These are phyloP conservation scores for Pythium dissotocum DNA, from an alignment of 352 stramenopile species.

Conservation along the genomic window DNA sequence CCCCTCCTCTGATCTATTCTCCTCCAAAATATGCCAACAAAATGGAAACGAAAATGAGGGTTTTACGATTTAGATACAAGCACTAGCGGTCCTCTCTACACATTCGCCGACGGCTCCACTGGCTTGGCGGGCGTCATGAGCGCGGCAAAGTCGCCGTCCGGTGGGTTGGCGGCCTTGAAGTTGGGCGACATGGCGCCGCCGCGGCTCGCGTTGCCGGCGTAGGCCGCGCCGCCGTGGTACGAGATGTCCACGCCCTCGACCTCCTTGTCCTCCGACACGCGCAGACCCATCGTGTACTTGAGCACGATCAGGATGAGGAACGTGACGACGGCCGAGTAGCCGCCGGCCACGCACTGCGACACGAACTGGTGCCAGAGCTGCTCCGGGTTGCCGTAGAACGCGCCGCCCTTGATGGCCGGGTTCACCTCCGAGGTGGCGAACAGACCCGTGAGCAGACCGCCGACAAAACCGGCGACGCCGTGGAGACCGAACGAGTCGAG, in stretches of 20 bases:
- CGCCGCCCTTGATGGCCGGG: conserved; percentile 48
- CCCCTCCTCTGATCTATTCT: neutral
- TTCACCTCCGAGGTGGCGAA: conserved; percentile 65
- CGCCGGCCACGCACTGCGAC: conserved; percentile 53
- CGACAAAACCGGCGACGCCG: conserved; percentile 60
- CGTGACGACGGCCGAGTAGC: conserved; percentile 68
- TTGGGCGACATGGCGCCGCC: conserved; percentile 27
- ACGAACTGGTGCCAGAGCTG: conserved; percentile 62
- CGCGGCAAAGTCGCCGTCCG: conserved; percentile 31
- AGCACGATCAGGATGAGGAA: conserved; percentile 69
- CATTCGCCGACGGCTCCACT: conserved; percentile 12
- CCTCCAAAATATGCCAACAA: neutral
- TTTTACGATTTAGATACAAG: neutral
- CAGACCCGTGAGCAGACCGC: conserved; percentile 65
- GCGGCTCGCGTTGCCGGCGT: conserved; percentile 50
- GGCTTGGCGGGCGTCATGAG: conserved; percentile 39
- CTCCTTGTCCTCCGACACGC: conserved; percentile 76
- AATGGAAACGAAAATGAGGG: neutral
- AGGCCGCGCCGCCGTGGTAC: conserved; percentile 73
- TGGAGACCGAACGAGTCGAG: conserved; percentile 82
- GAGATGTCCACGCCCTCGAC: conserved; percentile 76
- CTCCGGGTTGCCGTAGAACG: conserved; percentile 49
- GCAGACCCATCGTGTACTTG: conserved; percentile 69
- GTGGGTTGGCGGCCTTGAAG: conserved; percentile 39
- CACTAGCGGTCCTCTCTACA: neutral